phyloP scores from a whole-genome alignment of 129 eudicot genomes.

The Escallonia rubra region DNA sequence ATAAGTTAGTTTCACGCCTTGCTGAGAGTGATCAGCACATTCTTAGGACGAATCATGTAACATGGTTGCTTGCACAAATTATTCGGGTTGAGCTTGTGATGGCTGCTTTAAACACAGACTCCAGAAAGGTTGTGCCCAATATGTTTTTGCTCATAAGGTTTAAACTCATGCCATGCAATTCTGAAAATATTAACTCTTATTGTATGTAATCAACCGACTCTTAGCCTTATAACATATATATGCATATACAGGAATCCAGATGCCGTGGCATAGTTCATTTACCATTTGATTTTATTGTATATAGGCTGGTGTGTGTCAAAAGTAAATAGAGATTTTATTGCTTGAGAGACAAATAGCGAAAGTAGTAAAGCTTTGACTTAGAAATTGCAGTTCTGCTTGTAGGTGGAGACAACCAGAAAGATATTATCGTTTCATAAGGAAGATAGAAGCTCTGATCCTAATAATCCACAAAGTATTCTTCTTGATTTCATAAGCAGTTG shows the following conservation, averaged over 20 bases:
- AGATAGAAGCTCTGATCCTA: constrained; percentile 85
- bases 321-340: not conserved
- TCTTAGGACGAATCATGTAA: constrained; percentile 94
- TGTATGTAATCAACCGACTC: not conserved
- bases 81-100: constrained; percentile 91
- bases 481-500: constrained; percentile 97
- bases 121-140: constrained; percentile 67
- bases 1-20: constrained; percentile 81
- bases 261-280: too few species aligned
- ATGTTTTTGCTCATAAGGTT: constrained; percentile 3
- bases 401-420: constrained; percentile 92
- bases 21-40: constrained; percentile 81
- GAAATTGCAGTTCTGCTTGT: constrained; percentile 10
- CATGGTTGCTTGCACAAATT: constrained; percentile 93
- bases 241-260: not conserved
- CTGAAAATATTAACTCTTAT: not conserved
- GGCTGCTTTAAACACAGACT: constrained; percentile 79
- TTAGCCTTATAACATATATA: not conserved
- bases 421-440: constrained; percentile 87
- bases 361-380: constrained; percentile 7
- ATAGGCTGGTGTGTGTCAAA: not conserved
- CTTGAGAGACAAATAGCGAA: not conserved
- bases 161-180: not conserved
- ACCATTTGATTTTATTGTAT: too few species aligned
- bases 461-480: constrained; percentile 77